phyloP scores from a whole-genome alignment of 2,329 filamentous ascomycete species.

The Monosporascus sp. region DNA sequence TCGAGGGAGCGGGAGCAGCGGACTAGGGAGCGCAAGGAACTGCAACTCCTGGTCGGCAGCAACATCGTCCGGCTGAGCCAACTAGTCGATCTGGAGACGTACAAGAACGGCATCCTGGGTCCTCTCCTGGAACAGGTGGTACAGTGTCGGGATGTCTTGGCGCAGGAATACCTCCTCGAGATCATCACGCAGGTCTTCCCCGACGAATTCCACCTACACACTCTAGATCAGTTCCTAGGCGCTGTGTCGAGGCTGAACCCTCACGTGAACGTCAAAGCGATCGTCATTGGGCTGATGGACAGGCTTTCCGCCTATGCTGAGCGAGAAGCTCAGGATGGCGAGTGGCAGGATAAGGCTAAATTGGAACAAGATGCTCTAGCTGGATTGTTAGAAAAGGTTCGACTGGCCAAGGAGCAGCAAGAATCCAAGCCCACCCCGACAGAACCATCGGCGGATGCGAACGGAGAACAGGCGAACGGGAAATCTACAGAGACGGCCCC shows the following conservation, averaged over 20 bases:
- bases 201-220: constrained; percentile 96
- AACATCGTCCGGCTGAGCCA: constrained; percentile 95
- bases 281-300: constrained; percentile 97
- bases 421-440: constrained; percentile 16
- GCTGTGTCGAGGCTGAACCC: constrained; percentile 91
- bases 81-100: constrained; percentile 88
- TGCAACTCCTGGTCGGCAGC: constrained; percentile 92
- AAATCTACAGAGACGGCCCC: constrained; percentile 29
- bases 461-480: constrained; percentile 28
- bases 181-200: constrained; percentile 99
- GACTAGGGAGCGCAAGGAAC: constrained; percentile 88
- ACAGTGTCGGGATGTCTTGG: constrained; percentile 92
- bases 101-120: constrained; percentile 83
- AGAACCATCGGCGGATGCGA: constrained; percentile 29
- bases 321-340: constrained; percentile 69
- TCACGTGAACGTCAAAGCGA: constrained; percentile 95
- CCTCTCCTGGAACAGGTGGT: constrained; percentile 94
- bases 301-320: constrained; percentile 91
- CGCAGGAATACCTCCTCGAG: constrained; percentile 95
- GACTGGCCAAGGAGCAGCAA: constrained; percentile 57
- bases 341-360: constrained; percentile 65
- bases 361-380: constrained; percentile 79
- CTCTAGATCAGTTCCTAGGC: constrained; percentile 87
- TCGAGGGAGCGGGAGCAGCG: constrained; percentile 90
- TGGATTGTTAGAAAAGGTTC: constrained; percentile 71